Percentiles rank a stretch among this genome's conserved stretches.
Conservation (phyloP, 2,329 filamentous ascomycete genomes). For the Anthostomella pinea region DNA sequence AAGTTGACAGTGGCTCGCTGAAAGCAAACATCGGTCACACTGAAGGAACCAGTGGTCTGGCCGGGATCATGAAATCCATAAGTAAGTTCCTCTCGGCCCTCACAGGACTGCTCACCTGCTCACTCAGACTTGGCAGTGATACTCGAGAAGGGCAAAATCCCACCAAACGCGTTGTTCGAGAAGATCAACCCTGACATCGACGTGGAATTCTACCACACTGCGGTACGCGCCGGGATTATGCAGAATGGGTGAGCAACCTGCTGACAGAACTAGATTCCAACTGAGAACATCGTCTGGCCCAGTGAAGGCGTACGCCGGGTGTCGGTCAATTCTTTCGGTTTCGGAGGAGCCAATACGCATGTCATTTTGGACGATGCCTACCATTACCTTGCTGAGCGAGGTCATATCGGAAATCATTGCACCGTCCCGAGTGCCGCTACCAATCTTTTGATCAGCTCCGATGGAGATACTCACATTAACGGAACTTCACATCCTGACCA, state of each 20-base stretch:
- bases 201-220: constrained; percentile 21
- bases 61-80: constrained; percentile 32
- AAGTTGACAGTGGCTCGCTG: constrained; percentile 18
- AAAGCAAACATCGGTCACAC: constrained; percentile 29
- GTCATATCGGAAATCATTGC: constrained; percentile 18
- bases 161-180: constrained; percentile 28
- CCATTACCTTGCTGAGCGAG: constrained; percentile 18
- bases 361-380: constrained; percentile 25
- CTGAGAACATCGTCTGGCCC: constrained; percentile 25
- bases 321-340: constrained; percentile 29
- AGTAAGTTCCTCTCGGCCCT: constrained; percentile 22
- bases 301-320: constrained; percentile 33
- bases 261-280: constrained; percentile 23
- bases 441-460: neutral
- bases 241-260: neutral
- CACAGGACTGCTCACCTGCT: too few relatives aligned
- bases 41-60: constrained; percentile 26
- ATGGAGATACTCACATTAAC: constrained; percentile 2
- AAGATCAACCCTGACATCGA: constrained; percentile 26
- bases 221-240: too few relatives aligned
- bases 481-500: too few relatives aligned
- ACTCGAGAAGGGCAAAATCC: constrained; percentile 30
- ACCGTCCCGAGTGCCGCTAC: constrained; percentile 5
- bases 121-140: constrained; percentile 22
- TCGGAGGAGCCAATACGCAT: constrained; percentile 27